Base-by-base conservation (phyloP, 164 flowering plant genomes). In the Vitis rotundifolia region DNA sequence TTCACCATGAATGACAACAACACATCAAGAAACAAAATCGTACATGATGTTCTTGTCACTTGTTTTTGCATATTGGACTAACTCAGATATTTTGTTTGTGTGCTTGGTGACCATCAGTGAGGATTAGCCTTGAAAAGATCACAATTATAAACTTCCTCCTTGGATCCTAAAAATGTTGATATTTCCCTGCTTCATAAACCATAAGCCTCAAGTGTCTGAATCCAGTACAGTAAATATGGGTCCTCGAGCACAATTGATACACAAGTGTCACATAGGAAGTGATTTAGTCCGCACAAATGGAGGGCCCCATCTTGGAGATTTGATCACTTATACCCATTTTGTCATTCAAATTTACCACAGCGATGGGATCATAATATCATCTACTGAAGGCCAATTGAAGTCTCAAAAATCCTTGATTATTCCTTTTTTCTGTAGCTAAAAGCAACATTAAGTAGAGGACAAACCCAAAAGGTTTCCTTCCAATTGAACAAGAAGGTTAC, bases 401-500 rank as follows among this genome's bases (percentile, higher is more conserved):
- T 64, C 28, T 49, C 67, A 26, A 64, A 64, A 22, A 16, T n/a
- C 37, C 5, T 22, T 2, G 11, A 22, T 26, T 59, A 5, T 5
- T 59, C 28, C 37, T 22, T 4, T 59, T 37, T 37, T 37, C 7
- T 37, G 44, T 37, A 37, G 44, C 61, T 58, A 58, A 58, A 19
- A 58, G 19, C 11, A 4, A 37, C 44, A 37, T 37, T 3, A 37
- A 37, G 44, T 37, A 37, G 44, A 37, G 5, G 44, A 37, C 44
- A 37, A 37, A 37, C 44, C 44, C 44, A 5, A 37, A 37, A 16
- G 59, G 8, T 66, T 60, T 61, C 0, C n/a, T 60, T 61, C 0
- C n/a, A 12, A 62, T 69, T 69, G 47, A 61, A 6, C 29, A 61
- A 37, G 53, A 53, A 16, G 51, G 11, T 62, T 62, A 18, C n/a